These are phyloP conservation scores for Nelumbo lutea DNA, from an alignment of 164 flowering plant species.

Conservation along the genomic window DNA sequence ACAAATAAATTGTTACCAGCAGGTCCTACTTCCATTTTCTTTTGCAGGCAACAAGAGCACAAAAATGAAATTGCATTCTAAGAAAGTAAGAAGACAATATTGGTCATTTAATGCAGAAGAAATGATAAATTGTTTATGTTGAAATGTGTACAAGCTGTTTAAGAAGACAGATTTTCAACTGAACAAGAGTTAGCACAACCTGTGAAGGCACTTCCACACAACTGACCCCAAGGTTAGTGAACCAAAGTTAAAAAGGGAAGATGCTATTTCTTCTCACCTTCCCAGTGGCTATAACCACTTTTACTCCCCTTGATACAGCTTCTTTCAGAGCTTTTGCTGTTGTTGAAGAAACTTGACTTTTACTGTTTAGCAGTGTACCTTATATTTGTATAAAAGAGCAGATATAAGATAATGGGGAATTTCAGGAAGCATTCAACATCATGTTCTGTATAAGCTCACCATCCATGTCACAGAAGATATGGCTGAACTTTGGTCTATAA, in stretches of 20 bases:
- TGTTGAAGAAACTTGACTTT: constrained; percentile 55
- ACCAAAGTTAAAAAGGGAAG: not conserved
- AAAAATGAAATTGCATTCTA: not conserved
- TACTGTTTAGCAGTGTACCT: constrained; percentile 93
- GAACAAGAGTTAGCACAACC: not conserved
- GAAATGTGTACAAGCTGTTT: not conserved
- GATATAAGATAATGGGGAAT: constrained; percentile 9
- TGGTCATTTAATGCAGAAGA: not conserved
- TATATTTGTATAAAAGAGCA: constrained; percentile 14
- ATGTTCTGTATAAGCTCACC: constrained; percentile 44
- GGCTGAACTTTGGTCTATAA: constrained; percentile 76
- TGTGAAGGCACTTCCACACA: too few relatives aligned
- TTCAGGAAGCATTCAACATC: not conserved
- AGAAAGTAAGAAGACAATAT: not conserved
- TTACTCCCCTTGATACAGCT: constrained; percentile 73
- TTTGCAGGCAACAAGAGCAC: not conserved
- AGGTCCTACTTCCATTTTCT: not conserved
- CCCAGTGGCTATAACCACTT: constrained; percentile 95
- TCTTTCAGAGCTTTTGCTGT: constrained; percentile 78
- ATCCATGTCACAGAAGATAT: constrained; percentile 97
- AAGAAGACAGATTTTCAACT: not conserved
- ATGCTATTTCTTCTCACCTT: constrained; percentile 45
- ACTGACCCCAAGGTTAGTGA: not conserved
- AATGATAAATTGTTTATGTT: not conserved
- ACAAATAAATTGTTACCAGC: constrained; percentile 12